phyloP scores from a whole-genome alignment of 169 alveolate species.

The Neospora caninum region DNA sequence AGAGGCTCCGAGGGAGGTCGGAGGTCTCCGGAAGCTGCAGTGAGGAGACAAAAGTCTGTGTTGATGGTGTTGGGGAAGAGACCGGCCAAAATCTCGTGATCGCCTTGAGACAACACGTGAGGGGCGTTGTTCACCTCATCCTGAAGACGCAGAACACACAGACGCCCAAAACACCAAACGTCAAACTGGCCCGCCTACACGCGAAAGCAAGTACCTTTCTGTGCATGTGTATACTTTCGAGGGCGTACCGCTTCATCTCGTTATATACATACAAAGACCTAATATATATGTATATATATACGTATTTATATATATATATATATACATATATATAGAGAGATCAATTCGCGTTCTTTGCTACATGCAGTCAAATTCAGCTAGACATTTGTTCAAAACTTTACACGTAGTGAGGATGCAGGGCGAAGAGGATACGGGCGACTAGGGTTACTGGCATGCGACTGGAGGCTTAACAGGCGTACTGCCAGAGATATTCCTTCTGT shows the following conservation, averaged over 20 bases:
- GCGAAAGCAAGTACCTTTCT: neutral
- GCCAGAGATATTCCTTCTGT: too few relatives aligned
- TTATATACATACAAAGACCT: neutral
- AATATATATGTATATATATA: slow-evolving; percentile 3
- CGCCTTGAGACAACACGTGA: neutral
- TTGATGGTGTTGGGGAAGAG: slow-evolving; percentile 52
- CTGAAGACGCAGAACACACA: neutral
- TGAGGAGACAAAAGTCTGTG: slow-evolving; percentile 14
- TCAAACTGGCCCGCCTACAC: neutral
- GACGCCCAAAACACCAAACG: neutral
- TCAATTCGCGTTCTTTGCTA: too few relatives aligned
- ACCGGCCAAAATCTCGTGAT: neutral
- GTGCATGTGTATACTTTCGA: too few relatives aligned
- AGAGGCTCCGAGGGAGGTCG: slow-evolving; percentile 41
- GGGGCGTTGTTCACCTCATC: slow-evolving; percentile 51
- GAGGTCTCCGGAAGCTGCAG: slow-evolving; percentile 5
- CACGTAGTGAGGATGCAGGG: too few relatives aligned
- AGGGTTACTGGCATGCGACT: too few relatives aligned
- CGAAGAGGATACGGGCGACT: too few relatives aligned
- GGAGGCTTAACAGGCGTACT: too few relatives aligned
- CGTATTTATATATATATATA: neutral
- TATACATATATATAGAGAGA: too few relatives aligned
- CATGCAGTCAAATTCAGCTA: too few relatives aligned
- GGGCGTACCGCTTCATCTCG: too few relatives aligned
- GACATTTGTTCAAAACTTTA: too few relatives aligned